Evolutionary conservation across 345 rosid genomes (phyloP), one percentile per base, ranked within the genome.

Genomic region (Pistacia atlantica): DNA sequence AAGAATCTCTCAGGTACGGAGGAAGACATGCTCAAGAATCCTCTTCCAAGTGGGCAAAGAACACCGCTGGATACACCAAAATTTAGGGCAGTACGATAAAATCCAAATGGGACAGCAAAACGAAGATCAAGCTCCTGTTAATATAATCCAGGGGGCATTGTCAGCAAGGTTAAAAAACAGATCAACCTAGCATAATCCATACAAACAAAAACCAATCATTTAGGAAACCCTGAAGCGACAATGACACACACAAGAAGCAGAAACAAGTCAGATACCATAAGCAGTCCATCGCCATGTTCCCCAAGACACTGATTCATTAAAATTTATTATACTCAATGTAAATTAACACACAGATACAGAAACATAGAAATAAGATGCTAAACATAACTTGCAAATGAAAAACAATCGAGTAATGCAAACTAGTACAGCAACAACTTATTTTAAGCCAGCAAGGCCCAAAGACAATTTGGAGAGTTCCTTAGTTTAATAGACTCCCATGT

Each of bases 1-100:
- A 88, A 96, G 87, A 93, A 91, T 74, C 93, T 93, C 84, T 96
- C 99, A 17, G 95, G 95, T 75, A 96, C 67, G 12, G 97, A 89
- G 37, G 95, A 83, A 67, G 87, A 76, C 69, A 66, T 84, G 75
- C 64, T 80, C 74, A 73, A 86, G 87, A 83, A 89, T 58, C 95
- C 92, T 76, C 73, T 67, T 79, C 97, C 97, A 93, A 93, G 86
- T 25, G 99, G 98, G 62, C 91, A 84, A 73, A 88, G 72, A 72
- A 90, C 84, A 64, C 99, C 98, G 18, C 84, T 87, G 60, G 97
- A 87, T 49, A 92, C 73, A 79, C 99, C 99, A 67, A 93, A 56
- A 73, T 96, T 96, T 38, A 93, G 81, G 8, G 97, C 97, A 83
- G 97, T 83, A 35, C 61, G 82, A 75, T 83, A 86, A 88, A 90